Evolutionary conservation across 345 rosid genomes (phyloP).

Genomic region (Leavenworthia alabamica): DNA sequence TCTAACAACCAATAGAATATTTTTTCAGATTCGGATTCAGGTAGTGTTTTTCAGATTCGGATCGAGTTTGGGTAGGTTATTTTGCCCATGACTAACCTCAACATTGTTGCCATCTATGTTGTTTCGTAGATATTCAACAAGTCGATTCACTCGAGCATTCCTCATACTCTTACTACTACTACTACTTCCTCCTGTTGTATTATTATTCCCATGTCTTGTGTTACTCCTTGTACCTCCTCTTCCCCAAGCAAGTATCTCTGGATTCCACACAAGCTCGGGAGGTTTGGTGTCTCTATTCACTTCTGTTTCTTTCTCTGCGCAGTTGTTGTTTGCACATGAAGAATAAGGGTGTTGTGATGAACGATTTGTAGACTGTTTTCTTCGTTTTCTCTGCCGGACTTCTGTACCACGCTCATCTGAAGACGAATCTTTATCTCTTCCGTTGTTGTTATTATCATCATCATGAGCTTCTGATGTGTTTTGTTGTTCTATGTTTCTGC

Average conservation of each 20-base stretch:
- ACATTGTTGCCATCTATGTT: slow-evolving; percentile 51
- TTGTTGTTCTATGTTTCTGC: slow-evolving; percentile 44
- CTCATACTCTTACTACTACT: slow-evolving; percentile 61
- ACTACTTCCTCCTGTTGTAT: slow-evolving; percentile 41
- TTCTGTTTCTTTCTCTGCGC: slow-evolving; percentile 57
- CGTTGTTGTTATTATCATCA: slow-evolving; percentile 37
- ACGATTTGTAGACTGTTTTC: slow-evolving; percentile 46
- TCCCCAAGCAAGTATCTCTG: slow-evolving; percentile 93
- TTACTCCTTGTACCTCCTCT: slow-evolving; percentile 88
- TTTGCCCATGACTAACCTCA: too few species aligned
- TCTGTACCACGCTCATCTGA: slow-evolving; percentile 77
- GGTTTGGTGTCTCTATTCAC: slow-evolving; percentile 55
- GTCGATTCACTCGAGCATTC: slow-evolving; percentile 58
- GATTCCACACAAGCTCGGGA: slow-evolving; percentile 74
- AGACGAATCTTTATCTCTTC: slow-evolving; percentile 68
- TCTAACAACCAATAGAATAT: too few species aligned
- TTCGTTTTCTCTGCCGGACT: slow-evolving; percentile 55
- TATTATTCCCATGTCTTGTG: slow-evolving; percentile 76
- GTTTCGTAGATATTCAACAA: slow-evolving; percentile 66
- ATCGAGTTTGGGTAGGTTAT: too few species aligned
- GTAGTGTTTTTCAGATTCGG: too few species aligned
- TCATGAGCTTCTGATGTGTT: slow-evolving; percentile 63
- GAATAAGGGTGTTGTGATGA: slow-evolving; percentile 52
- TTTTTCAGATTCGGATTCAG: too few species aligned
- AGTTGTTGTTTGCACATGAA: slow-evolving; percentile 46